Evolutionary conservation across 768 basidiomycete species (phyloP), one percentile per base, ranked within the genome.

Genomic region (Leccinum imitatum): DNA sequence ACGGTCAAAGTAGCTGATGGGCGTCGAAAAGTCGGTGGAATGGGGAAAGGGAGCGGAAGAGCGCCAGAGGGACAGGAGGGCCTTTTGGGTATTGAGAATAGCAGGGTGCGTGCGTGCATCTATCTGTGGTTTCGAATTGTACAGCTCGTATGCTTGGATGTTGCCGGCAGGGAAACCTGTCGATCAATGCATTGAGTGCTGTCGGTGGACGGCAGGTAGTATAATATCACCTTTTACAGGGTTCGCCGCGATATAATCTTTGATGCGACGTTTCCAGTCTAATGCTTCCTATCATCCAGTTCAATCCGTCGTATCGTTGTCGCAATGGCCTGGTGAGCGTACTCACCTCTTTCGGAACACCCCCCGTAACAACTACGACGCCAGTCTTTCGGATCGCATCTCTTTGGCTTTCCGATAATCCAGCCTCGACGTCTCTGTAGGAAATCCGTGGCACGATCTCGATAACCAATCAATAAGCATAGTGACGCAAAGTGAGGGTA

Each of bases 1-100:
- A 6, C 91, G 80, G 72, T 93, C 91, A 59, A 84, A 89, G 71
- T 93, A 93, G 1, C 85, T 84, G n/a, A 92, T 73, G 1, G 89
- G 88, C 3, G 79, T 84, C 11, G 73, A 64, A 30, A 90, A 77
- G 58, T 76, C 77, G 57, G 87, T 71, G 30, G 66, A 61, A 1
- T 79, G 70, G 55, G 81, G 75, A 30, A 64, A 57, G 3, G 82
- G 76, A 48, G 81, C 65, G 3, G 64, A 66, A 23, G 59, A 62
- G 61, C 85, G 79, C 85, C 86, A 90, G 14, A 91, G 76, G 4
- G 78, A 77, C 9, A 88, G 76, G 10, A 91, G 76, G 11, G 77
- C 77, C 35, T 72, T 74, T 59, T 91, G 90, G 1, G 87, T 84
- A 7, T 75, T 68, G 17, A 91, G 74, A 1, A 87, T 60, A 2